Evolutionary conservation across 352 stramenopile genomes (phyloP), one percentile per base, ranked within the genome.

Genomic region (Peronosclerospora sorghi): DNA sequence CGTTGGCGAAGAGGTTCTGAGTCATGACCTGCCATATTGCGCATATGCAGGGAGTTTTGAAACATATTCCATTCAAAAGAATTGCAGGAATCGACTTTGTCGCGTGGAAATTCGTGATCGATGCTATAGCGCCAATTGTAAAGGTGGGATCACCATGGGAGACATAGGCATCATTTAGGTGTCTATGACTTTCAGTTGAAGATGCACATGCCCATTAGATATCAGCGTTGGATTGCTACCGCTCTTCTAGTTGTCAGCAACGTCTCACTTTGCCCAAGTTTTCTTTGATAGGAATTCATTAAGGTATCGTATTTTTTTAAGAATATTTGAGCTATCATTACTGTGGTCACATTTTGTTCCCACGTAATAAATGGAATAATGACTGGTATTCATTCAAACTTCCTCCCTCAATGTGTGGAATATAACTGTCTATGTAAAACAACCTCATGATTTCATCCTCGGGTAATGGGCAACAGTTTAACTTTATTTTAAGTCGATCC

Each of bases 21-120:
- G 0, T 51, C 37, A 19, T 52, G 57, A 5, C 54, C 65, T 6
- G 75, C 52, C 12, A 83, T 36, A 24, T 57, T 68, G 27, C 67
- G 67, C 0, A 54, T 64, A 44, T 90, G 77, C 76, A 92, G 9
- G 80, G 75, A 1, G 90, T 64, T 48, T 92, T 92, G 48, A 74
- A 88, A 42, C 90, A 71, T 23, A 90, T 56, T 5, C 80, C 80
- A 44, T 75, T 73, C 17, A 51, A 41, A 13, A 92, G 59, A 32
- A 55, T 55, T 0, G 62, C 12, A 23, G 72, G 72, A 32, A 86
- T 65, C 28, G 24, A 36, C 27, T 51, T 58, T 6, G 21, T 26
- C 21, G 21, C 21, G 21, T 26, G 6, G 6, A 26, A 26, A 7
- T 26, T 26, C 3, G 3, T 26, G 21, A 26, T 26, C 28, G 13